phyloP scores from a whole-genome alignment of 179 eudicot genomes.

The Pouteria campechiana region DNA sequence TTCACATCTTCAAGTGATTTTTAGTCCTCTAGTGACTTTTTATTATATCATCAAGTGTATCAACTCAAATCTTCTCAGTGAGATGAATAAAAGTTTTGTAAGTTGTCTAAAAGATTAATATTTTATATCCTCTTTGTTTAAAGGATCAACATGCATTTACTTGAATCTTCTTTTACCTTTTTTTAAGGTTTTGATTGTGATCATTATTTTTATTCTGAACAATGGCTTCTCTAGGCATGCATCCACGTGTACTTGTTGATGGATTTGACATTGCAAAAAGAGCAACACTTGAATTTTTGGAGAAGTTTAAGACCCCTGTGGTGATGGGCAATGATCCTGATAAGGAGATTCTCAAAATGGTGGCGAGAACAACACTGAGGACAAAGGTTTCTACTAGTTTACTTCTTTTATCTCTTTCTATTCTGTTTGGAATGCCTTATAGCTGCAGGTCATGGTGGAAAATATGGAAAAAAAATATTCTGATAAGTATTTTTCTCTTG shows the following conservation, averaged over 20 bases:
- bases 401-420: not conserved
- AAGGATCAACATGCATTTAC: too few species aligned
- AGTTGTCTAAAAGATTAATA: too few species aligned
- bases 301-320: slow-evolving; percentile 88
- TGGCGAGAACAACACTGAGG: slow-evolving; percentile 86
- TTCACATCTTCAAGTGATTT: not conserved
- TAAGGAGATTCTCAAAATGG: slow-evolving; percentile 89
- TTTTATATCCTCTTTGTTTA: too few species aligned
- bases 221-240: slow-evolving; percentile 54
- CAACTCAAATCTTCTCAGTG: too few species aligned
- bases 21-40: too few species aligned
- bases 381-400: slow-evolving; percentile 49
- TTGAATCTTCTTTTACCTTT: too few species aligned
- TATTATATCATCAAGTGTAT: too few species aligned
- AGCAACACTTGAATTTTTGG: slow-evolving; percentile 82
- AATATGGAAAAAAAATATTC: too few species aligned
- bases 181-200: not conserved
- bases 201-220: not conserved
- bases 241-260: slow-evolving; percentile 92
- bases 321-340: slow-evolving; percentile 93
- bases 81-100: too few species aligned
- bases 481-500: too few species aligned
- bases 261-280: slow-evolving; percentile 97
- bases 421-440: too few species aligned
- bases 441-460: too few species aligned